Evolutionary conservation across 495 filamentous ascomycete genomes (phyloP), one percentile per base, ranked within the genome.

Genomic region (Articulospora tetracladia): DNA sequence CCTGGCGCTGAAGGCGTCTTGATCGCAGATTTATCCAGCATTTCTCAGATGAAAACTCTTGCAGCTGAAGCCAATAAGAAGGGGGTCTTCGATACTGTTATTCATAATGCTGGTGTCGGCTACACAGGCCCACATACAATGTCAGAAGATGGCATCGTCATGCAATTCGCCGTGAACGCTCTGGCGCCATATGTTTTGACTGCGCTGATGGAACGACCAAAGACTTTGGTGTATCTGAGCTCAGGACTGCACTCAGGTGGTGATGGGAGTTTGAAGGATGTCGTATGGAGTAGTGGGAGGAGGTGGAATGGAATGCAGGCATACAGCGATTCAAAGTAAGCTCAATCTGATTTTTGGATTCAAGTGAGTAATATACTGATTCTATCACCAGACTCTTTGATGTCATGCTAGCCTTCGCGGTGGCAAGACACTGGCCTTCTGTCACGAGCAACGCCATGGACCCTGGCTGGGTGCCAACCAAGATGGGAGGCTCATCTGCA

Each of bases 381-480:
- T 67, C 72, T 27, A 76, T 84, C 56, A 78, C 72, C 59, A 85
- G 85, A 59, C 66, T 85, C 34, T 77, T 83, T 55, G 74, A 81
- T 63, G 69, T 79, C 19, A 73, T 85, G 72, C 70, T 85, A 10
- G 76, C 79, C 4, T 81, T 80, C 57, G 77, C 76, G 11, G 80
- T 85, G 61, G 74, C 81, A 1, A 65, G 79, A 3, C 69, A 72
- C 1, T 81, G 79, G 73, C 69, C 72, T 4, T 75, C 79, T 1
- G 73, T 81, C 2, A 69, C 77, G 47, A 77, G 79, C 0, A 74
- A 81, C 23, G 73, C 75, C 3, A 73, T 86, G 65, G 77, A 83
- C 68, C 85, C 85, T 6, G 85, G 85, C 2, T 86, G 84, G 85
- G 83, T 86, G 44, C 70, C 77, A 59, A 88, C 84, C 10, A 80